Percentiles rank a stretch among this genome's conserved stretches.
These are phyloP conservation scores for Pseudogymnoascus sp. DNA, from an alignment of 2,329 filamentous ascomycete species.

Conservation along the genomic window DNA sequence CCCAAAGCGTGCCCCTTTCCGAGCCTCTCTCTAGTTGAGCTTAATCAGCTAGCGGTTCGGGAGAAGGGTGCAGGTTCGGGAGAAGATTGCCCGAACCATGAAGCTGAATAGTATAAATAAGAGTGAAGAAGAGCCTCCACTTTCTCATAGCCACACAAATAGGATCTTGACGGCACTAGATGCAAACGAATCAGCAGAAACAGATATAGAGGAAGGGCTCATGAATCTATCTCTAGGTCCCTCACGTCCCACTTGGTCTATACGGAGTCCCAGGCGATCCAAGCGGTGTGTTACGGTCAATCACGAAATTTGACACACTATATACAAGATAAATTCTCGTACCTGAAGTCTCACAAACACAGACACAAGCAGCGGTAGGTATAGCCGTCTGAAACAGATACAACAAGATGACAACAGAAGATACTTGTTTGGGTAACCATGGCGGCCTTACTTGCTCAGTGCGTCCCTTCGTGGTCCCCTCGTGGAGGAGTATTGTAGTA, in stretches of 20 bases:
- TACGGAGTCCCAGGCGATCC: neutral
- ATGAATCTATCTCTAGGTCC: too few species aligned
- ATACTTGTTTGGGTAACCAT: neutral
- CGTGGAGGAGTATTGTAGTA: neutral
- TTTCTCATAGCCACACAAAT: too few species aligned
- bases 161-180: too few species aligned
- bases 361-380: neutral
- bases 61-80: too few species aligned
- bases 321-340: neutral
- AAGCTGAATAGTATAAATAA: too few species aligned
- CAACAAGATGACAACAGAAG: neutral
- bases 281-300: neutral
- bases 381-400: neutral
- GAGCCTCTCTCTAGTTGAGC: too few species aligned
- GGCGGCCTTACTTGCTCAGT: neutral
- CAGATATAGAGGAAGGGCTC: too few species aligned
- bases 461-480: neutral
- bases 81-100: too few species aligned
- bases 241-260: neutral
- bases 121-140: too few species aligned
- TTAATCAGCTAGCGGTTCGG: too few species aligned
- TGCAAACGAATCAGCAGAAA: too few species aligned
- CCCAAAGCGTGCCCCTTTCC: too few species aligned
- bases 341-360: neutral
- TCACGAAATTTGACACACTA: neutral